Percentiles rank a stretch among this genome's conserved stretches.
Conservation (phyloP, 192 early-diverging fungal species). For the Entophlyctis helioformis region DNA sequence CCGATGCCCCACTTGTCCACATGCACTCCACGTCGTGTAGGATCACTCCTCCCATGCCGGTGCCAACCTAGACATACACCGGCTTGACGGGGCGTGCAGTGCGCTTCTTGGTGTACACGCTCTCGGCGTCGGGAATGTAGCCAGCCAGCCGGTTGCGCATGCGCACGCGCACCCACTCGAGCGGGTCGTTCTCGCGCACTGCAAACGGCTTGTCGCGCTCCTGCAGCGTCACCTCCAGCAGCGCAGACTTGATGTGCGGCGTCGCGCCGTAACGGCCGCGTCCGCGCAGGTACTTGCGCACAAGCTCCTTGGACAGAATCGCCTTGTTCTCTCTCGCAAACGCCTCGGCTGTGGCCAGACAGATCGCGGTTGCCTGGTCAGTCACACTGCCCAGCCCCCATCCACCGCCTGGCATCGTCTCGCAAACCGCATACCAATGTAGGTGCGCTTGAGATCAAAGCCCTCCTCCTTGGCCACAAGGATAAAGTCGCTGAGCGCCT, state of each 20-base stretch:
- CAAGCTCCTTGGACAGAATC: conserved; percentile 15
- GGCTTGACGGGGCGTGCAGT: conserved; percentile 12
- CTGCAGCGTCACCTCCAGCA: conserved; percentile 30
- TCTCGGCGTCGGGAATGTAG: conserved; percentile 9
- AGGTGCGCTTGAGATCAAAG: conserved; percentile 30
- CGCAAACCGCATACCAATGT: conserved; percentile 17
- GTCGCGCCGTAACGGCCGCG: conserved; percentile 38
- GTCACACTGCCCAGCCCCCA: not conserved
- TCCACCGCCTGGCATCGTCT: not conserved
- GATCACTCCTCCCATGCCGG: no score
- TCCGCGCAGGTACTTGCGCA: conserved; percentile 20
- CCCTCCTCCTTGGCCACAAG: conserved; percentile 24
- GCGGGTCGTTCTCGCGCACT: conserved; percentile 14
- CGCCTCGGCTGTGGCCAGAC: conserved; percentile 21
- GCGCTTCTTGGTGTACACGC: conserved; percentile 12
- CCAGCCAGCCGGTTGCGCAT: conserved; percentile 12
- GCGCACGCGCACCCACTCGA: conserved; percentile 28
- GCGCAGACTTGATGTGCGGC: conserved; percentile 17
- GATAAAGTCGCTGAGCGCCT: conserved; percentile 19
- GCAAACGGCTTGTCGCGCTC: conserved; percentile 24
- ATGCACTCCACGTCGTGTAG: no score
- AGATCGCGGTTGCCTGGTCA: no score
- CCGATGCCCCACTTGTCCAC: no score
- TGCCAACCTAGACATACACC: no score
- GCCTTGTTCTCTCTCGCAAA: conserved; percentile 21